Evolutionary conservation across 2,329 filamentous ascomycete genomes (phyloP).

Genomic region (Colletotrichum kahawae): DNA sequence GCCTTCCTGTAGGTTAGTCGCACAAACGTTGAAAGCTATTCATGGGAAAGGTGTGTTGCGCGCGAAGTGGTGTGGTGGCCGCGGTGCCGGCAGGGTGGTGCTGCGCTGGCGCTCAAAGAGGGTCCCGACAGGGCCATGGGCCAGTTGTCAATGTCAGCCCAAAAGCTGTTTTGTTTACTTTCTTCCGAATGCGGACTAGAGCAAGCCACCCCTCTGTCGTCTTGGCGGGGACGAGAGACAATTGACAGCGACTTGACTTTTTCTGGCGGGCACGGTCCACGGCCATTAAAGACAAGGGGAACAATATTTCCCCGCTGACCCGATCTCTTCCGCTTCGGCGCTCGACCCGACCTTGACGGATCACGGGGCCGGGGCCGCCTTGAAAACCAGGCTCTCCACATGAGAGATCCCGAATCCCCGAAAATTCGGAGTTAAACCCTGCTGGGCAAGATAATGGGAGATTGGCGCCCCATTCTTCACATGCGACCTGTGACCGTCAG

Average conservation of each 20-base stretch:
- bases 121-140: not conserved
- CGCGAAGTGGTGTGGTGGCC: slow-evolving; percentile 2
- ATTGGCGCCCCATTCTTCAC: not conserved
- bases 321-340: not conserved
- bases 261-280: not conserved
- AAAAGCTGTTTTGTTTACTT: slow-evolving; percentile 21
- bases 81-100: not conserved
- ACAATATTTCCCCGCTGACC: slow-evolving; percentile 12
- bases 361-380: not conserved
- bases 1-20: slow-evolving; percentile 1
- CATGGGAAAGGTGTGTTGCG: slow-evolving; percentile 14
- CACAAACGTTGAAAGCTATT: slow-evolving; percentile 5
- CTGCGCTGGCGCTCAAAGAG: not conserved
- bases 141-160: slow-evolving; percentile 4
- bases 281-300: slow-evolving; percentile 2
- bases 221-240: not conserved
- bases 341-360: not conserved
- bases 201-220: not conserved
- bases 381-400: not conserved
- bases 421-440: not conserved
- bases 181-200: not conserved
- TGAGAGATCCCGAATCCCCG: slow-evolving; percentile 8
- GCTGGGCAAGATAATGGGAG: not conserved
- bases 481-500: slow-evolving; percentile 6
- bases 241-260: not conserved